These are phyloP conservation scores for Tetracladium marchalianum DNA, from an alignment of 495 filamentous ascomycete genomes.

Conservation along the genomic window DNA sequence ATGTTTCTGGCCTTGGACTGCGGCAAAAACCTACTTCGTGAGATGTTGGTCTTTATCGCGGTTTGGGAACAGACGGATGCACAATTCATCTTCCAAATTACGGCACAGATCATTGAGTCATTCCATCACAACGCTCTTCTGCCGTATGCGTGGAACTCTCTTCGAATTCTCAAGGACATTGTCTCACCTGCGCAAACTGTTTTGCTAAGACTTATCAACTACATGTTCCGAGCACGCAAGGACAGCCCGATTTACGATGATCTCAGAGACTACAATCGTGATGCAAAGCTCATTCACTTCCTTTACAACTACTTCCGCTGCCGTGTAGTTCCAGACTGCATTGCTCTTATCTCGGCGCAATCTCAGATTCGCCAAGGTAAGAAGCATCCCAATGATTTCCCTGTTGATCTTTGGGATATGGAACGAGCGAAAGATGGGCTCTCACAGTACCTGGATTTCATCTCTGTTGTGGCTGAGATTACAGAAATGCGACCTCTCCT, in stretches of 20 bases:
- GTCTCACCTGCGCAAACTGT: constrained; percentile 91
- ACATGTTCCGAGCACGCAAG: constrained; percentile 68
- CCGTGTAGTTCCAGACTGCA: constrained; percentile 84
- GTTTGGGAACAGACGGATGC: constrained; percentile 91
- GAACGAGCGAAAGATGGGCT: constrained; percentile 77
- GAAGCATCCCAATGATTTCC: constrained; percentile 63
- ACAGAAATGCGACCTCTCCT: constrained; percentile 49
- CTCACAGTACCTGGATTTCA: constrained; percentile 86
- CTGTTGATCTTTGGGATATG: constrained; percentile 94
- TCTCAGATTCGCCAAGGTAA: constrained; percentile 68
- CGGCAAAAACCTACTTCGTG: constrained; percentile 76
- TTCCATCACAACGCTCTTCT: constrained; percentile 80
- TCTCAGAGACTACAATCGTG: constrained; percentile 34
- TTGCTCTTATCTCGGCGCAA: constrained; percentile 86
- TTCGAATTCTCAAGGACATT: constrained; percentile 87
- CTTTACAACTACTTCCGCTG: constrained; percentile 86
- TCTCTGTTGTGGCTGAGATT: constrained; percentile 79
- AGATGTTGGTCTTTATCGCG: constrained; percentile 90
- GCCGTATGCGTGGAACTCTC: constrained; percentile 81
- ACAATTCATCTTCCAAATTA: constrained; percentile 88
- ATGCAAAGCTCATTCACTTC: constrained; percentile 64
- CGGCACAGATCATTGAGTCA: constrained; percentile 88
- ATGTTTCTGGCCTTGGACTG: constrained; percentile 79
- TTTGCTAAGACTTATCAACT: constrained; percentile 77
- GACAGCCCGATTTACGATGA: constrained; percentile 45